phyloP scores from a whole-genome alignment of 306 rosid species.

The Benincasa hispida region DNA sequence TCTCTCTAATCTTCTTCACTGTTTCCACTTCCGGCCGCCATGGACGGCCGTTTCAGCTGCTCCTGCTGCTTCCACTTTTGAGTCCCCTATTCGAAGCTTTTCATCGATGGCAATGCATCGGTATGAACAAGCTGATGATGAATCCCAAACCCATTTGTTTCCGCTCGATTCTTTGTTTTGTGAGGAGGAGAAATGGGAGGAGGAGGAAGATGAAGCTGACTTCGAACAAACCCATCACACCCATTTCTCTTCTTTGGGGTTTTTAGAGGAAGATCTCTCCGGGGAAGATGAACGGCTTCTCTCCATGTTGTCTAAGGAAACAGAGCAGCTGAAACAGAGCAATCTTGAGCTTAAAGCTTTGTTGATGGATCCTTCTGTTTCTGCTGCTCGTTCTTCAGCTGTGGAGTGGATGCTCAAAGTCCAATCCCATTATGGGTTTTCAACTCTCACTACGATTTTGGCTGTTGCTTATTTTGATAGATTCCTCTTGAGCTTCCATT shows the following conservation, averaged over 20 bases:
- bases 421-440: conserved; percentile 41
- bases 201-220: conserved; percentile 19
- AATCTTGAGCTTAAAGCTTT: neutral
- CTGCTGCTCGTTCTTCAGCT: conserved; percentile 28
- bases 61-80: neutral
- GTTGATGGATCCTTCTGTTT: conserved; percentile 17
- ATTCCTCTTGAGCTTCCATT: conserved; percentile 37
- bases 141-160: conserved; percentile 22
- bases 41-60: neutral
- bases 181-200: conserved; percentile 63
- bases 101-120: conserved; percentile 40
- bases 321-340: conserved; percentile 21
- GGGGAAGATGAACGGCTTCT: conserved; percentile 65
- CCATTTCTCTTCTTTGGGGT: conserved; percentile 26
- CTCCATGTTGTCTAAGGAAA: conserved; percentile 54
- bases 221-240: neutral
- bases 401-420: conserved; percentile 59
- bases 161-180: conserved; percentile 63
- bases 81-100: neutral
- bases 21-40: neutral
- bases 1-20: neutral
- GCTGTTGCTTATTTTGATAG: conserved; percentile 46
- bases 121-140: conserved; percentile 14
- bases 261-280: conserved; percentile 55
- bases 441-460: conserved; percentile 43